phyloP scores from a whole-genome alignment of 306 rosid species.

The Ormosia emarginata region DNA sequence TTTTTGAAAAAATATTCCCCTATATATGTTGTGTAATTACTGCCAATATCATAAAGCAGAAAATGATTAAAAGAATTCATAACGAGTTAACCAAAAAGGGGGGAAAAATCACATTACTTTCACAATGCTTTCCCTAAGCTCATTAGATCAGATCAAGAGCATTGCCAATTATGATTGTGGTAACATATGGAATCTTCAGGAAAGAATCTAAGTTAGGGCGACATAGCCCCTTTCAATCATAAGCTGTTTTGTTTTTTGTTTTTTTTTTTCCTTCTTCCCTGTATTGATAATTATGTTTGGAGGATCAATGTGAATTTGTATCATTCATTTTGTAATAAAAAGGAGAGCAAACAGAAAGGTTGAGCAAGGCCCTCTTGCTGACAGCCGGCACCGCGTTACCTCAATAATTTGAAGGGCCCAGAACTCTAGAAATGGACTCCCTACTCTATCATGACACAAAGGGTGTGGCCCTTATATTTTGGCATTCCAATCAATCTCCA shows the following conservation, averaged over 20 bases:
- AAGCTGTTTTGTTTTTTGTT: neutral
- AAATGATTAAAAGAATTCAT: conserved; percentile 3
- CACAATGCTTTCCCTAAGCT: neutral
- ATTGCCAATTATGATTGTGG: conserved; percentile 8
- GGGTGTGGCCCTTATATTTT: conserved; percentile 11
- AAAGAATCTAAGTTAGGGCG: conserved; percentile 27
- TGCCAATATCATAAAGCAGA: conserved; percentile 14
- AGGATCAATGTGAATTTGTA: neutral
- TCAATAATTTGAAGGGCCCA: conserved; percentile 37
- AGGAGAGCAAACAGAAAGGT: neutral
- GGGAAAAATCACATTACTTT: neutral
- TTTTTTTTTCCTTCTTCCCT: neutral
- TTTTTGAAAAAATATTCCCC: neutral
- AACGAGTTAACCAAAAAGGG: neutral
- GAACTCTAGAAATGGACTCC: conserved; percentile 15
- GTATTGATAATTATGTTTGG: conserved; percentile 12
- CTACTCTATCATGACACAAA: neutral
- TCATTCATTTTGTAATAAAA: neutral
- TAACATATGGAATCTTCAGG: conserved; percentile 27
- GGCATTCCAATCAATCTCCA: conserved; percentile 12
- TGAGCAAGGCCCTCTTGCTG: neutral
- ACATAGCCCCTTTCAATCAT: conserved; percentile 21
- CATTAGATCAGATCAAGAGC: neutral
- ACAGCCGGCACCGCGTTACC: conserved; percentile 25
- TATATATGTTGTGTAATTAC: neutral